Evolutionary conservation across 2,329 filamentous ascomycete genomes (phyloP).

Genomic region (Colletotrichum phormii): DNA sequence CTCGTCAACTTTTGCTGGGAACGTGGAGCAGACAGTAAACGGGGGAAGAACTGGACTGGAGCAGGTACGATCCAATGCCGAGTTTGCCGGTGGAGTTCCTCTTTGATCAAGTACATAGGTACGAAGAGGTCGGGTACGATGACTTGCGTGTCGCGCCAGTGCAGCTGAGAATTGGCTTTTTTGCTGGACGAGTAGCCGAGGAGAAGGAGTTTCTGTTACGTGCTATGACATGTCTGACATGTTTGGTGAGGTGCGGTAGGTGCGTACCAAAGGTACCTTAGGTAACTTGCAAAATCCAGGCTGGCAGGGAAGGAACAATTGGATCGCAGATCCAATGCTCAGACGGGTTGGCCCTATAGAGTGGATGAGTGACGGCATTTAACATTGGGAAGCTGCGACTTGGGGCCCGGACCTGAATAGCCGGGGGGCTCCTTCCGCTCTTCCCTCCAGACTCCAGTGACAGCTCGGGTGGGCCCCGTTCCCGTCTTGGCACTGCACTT

Average conservation of each 20-base stretch:
- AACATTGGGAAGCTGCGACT: constrained; percentile 3
- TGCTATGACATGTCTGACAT: constrained; percentile 3
- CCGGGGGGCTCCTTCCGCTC: constrained; percentile 37
- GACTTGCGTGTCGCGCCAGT: background rate
- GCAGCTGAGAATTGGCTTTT: background rate
- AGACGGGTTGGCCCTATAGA: constrained; percentile 4
- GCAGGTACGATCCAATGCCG: constrained; percentile 11
- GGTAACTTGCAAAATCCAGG: background rate
- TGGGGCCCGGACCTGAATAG: constrained; percentile 4
- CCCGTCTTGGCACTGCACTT: constrained; percentile 30
- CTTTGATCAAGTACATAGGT: background rate
- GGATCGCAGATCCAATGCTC: background rate
- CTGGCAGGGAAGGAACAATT: background rate
- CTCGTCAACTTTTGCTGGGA: background rate
- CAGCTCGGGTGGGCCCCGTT: constrained; percentile 19
- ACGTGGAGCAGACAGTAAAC: constrained; percentile 7
- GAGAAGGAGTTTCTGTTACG: constrained; percentile 1
- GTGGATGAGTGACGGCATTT: constrained; percentile 21
- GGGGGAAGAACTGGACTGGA: background rate
- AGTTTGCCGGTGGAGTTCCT: constrained; percentile 26
- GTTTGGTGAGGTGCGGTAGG: background rate
- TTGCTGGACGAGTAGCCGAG: background rate
- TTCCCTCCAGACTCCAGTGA: background rate
- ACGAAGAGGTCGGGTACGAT: background rate
- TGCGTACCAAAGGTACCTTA: too few relatives aligned